Conservation (phyloP, 495 filamentous ascomycete species). For the Tetracladium setigerum region DNA sequence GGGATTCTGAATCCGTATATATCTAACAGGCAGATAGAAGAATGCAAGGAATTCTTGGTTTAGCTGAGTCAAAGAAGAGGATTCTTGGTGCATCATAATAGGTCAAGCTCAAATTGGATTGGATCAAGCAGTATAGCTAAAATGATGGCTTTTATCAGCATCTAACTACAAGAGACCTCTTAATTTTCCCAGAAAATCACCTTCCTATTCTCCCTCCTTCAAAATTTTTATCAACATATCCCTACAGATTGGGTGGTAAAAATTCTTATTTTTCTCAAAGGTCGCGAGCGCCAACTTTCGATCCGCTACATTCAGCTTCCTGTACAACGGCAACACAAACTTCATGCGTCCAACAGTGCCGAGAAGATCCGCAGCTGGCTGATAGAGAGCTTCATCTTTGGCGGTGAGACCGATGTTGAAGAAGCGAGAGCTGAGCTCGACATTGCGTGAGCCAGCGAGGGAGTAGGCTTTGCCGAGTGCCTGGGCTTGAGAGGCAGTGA, state of each 20-base stretch:
- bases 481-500: slow-evolving; percentile 54
- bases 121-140: no score
- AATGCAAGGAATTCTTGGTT: no score
- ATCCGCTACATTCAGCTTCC: slow-evolving; percentile 64
- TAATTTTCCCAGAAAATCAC: no score
- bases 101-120: no score
- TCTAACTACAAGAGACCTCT: no score
- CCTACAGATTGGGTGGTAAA: slow-evolving; percentile 93
- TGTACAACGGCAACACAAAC: slow-evolving; percentile 81
- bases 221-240: slow-evolving; percentile 80
- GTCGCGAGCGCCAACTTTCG: slow-evolving; percentile 67
- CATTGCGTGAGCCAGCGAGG: slow-evolving; percentile 62
- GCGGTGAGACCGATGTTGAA: slow-evolving; percentile 70
- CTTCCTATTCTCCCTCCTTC: not conserved
- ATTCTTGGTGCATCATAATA: no score
- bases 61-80: no score
- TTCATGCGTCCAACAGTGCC: slow-evolving; percentile 91
- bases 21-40: no score
- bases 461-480: slow-evolving; percentile 66
- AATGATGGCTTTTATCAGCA: no score
- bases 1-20: no score
- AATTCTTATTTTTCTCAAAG: slow-evolving; percentile 78
- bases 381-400: slow-evolving; percentile 55
- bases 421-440: slow-evolving; percentile 75
- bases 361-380: slow-evolving; percentile 64